Evolutionary conservation across 805 yeast species (phyloP).

Genomic region (Torulaspora indica): DNA sequence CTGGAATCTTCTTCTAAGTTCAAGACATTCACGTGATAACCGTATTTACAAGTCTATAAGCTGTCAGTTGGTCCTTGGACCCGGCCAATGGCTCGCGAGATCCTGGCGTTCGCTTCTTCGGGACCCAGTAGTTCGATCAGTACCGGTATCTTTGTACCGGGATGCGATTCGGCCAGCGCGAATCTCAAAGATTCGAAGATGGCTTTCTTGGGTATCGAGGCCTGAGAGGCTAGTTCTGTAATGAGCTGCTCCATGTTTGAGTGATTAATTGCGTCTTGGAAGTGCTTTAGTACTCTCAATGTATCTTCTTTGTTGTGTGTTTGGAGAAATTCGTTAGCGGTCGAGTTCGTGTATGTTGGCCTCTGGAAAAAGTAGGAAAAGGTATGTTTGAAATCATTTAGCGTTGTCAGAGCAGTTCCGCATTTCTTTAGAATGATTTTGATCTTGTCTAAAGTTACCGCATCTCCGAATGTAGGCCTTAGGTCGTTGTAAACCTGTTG

Average conservation of each 20-base stretch:
- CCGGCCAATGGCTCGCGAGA: constrained; percentile 22
- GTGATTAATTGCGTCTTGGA: constrained; percentile 10
- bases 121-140: constrained; percentile 53
- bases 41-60: constrained; percentile 5
- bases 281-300: constrained; percentile 15
- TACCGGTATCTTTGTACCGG: constrained; percentile 65
- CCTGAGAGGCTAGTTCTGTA: constrained; percentile 3
- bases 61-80: background rate
- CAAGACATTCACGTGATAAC: constrained; percentile 9
- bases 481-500: constrained; percentile 29
- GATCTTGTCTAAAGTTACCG: constrained; percentile 35
- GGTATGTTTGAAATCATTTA: constrained; percentile 47
- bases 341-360: constrained; percentile 27
- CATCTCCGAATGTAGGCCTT: constrained; percentile 9
- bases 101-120: constrained; percentile 33
- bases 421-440: constrained; percentile 40
- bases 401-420: constrained; percentile 47
- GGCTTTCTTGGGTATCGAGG: constrained; percentile 22
- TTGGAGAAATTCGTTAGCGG: constrained; percentile 34
- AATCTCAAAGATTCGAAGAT: constrained; percentile 58
- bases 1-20: constrained; percentile 16
- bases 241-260: constrained; percentile 11
- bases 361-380: constrained; percentile 48
- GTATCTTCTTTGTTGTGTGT: constrained; percentile 15
- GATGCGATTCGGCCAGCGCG: constrained; percentile 62